Evolutionary conservation across 2,329 filamentous ascomycete genomes (phyloP).

Genomic region (Cyphellophora attinorum): DNA sequence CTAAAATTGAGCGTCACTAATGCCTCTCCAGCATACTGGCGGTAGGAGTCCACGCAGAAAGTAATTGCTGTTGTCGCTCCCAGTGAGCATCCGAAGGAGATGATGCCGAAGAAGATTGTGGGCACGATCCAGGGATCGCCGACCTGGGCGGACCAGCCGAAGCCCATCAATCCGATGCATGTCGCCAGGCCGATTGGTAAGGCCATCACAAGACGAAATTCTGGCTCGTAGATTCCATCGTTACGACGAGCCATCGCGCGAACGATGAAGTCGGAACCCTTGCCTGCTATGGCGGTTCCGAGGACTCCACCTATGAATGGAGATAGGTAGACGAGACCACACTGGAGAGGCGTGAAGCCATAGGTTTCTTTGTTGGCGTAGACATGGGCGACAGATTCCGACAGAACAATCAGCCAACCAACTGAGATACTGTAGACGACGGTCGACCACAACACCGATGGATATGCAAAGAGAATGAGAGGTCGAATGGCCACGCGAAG

Average conservation of each 20-base stretch:
- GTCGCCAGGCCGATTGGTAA: constrained; percentile 69
- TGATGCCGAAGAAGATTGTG: constrained; percentile 82
- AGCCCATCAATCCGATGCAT: constrained; percentile 81
- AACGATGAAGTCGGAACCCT: constrained; percentile 76
- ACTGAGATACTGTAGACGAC: constrained; percentile 79
- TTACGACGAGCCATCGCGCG: constrained; percentile 73
- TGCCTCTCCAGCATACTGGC: constrained; percentile 87
- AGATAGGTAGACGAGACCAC: constrained; percentile 79
- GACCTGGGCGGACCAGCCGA: constrained; percentile 79
- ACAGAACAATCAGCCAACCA: constrained; percentile 92
- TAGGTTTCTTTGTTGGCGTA: constrained; percentile 63
- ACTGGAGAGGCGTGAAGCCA: constrained; percentile 70
- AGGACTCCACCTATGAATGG: constrained; percentile 83
- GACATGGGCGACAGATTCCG: constrained; percentile 73
- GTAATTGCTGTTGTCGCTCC: constrained; percentile 88
- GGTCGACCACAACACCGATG: constrained; percentile 79
- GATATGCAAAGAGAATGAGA: constrained; percentile 79
- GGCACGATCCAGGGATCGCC: constrained; percentile 80
- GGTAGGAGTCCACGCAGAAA: constrained; percentile 86
- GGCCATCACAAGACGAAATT: constrained; percentile 85
- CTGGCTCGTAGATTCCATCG: constrained; percentile 89
- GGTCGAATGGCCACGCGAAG: constrained; percentile 66
- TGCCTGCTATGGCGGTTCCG: constrained; percentile 85
- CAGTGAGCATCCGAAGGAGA: constrained; percentile 85
- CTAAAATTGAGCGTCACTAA: constrained; percentile 88